phyloP scores from a whole-genome alignment of 495 filamentous ascomycete species.

The Penicillium antarcticum region DNA sequence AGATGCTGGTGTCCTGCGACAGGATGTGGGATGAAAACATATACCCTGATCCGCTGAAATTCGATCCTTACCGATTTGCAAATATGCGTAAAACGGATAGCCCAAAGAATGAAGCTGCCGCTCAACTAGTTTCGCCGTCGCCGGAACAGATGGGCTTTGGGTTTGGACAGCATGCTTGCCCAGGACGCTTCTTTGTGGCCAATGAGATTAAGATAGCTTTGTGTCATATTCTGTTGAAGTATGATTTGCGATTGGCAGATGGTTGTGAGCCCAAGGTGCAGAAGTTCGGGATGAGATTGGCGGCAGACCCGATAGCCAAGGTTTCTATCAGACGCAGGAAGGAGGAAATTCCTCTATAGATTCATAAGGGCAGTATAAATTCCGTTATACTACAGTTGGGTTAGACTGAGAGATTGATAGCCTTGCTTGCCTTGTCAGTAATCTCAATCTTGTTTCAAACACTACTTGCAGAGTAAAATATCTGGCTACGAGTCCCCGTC shows the following conservation, averaged over 20 bases:
- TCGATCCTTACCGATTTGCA: constrained; percentile 39
- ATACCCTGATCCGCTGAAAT: constrained; percentile 38
- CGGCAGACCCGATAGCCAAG: neutral
- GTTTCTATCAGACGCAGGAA: neutral
- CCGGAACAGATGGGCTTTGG: constrained; percentile 41
- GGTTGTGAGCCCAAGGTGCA: neutral
- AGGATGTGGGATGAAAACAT: constrained; percentile 28
- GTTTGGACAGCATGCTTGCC: constrained; percentile 48
- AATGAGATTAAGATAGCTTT: constrained; percentile 38
- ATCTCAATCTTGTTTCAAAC: too few relatives aligned
- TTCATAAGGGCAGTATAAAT: too few relatives aligned
- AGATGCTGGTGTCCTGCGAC: constrained; percentile 25
- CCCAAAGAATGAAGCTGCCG: constrained; percentile 24
- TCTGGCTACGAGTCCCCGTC: too few relatives aligned
- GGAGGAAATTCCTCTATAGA: neutral
- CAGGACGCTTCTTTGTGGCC: constrained; percentile 46
- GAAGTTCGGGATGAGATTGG: neutral
- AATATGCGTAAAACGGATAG: constrained; percentile 21
- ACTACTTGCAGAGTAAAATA: too few relatives aligned
- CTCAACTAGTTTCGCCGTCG: constrained; percentile 36
- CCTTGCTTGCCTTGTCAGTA: too few relatives aligned
- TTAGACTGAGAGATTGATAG: too few relatives aligned
- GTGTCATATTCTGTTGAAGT: constrained; percentile 44
- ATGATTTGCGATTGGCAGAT: constrained; percentile 39
- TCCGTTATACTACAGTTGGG: too few relatives aligned